Conservation (phyloP, 2,329 filamentous ascomycete genomes). For the Keithomyces neogunnii region DNA sequence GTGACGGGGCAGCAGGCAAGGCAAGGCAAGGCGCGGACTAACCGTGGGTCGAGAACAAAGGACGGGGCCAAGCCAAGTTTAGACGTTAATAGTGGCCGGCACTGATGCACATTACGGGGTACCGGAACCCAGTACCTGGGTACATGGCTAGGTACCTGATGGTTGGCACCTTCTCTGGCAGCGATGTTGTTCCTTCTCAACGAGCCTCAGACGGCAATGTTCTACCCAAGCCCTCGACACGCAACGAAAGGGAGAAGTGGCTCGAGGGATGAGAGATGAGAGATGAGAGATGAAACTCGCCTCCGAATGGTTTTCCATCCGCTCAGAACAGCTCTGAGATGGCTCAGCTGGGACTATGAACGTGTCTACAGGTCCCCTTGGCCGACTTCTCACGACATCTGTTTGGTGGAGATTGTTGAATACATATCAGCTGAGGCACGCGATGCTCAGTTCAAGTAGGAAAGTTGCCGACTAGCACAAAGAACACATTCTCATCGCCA, state of each 20-base stretch:
- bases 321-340: neutral
- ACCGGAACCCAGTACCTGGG: neutral
- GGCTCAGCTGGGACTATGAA: neutral
- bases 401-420: neutral
- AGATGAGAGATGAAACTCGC: neutral
- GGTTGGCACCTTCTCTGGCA: no score
- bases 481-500: no score
- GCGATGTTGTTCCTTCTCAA: neutral
- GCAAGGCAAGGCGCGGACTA: conserved; percentile 2
- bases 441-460: neutral
- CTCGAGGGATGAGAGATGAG: neutral
- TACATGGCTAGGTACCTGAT: neutral
- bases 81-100: neutral
- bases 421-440: neutral
- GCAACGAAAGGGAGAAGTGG: neutral
- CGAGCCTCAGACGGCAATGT: neutral
- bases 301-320: neutral
- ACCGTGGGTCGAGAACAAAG: neutral
- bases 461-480: no score
- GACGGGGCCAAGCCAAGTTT: neutral
- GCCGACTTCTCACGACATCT: neutral
- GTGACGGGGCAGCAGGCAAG: neutral
- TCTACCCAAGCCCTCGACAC: no score
- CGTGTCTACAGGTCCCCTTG: neutral
- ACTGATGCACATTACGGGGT: neutral